phyloP scores from a whole-genome alignment of 257 asterid species.

The Fraxinus americana region DNA sequence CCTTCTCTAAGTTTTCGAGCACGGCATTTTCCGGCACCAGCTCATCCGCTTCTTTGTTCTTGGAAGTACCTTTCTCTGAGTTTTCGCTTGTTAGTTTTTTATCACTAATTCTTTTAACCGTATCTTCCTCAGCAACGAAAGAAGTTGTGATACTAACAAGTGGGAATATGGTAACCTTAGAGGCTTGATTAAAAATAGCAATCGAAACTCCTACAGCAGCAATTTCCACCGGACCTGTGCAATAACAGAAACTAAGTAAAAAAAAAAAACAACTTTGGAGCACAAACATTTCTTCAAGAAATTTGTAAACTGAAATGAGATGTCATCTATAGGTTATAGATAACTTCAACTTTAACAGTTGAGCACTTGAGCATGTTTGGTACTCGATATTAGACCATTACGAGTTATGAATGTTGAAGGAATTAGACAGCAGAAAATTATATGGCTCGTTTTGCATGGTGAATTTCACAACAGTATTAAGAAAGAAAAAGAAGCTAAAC shows the following conservation, averaged over 20 bases:
- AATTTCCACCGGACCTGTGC: constrained; percentile 59
- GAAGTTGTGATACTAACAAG: constrained; percentile 70
- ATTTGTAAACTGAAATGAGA: too few species aligned
- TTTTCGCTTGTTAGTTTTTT: constrained; percentile 26
- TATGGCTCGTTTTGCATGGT: too few species aligned
- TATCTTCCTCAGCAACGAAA: constrained; percentile 73
- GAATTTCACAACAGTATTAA: too few species aligned
- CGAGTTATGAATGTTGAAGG: not conserved
- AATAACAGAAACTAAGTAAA: not conserved
- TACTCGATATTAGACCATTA: not conserved
- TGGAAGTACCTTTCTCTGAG: constrained; percentile 30
- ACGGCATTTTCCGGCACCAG: constrained; percentile 7
- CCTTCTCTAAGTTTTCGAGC: constrained; percentile 1
- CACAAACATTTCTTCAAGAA: too few species aligned
- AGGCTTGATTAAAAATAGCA: constrained; percentile 71
- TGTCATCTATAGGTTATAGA: too few species aligned
- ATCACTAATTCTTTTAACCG: constrained; percentile 43
- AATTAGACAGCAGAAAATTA: too few species aligned
- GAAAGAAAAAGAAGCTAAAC: too few species aligned
- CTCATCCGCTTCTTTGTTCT: constrained; percentile 23
- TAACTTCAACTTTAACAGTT: too few species aligned
- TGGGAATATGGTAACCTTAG: constrained; percentile 67
- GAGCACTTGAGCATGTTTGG: too few species aligned
- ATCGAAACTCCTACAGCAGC: constrained; percentile 80
- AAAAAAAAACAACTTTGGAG: not conserved